Evolutionary conservation across 495 filamentous ascomycete genomes (phyloP), one percentile per base, ranked within the genome.

Genomic region (Bombardia bombarda): DNA sequence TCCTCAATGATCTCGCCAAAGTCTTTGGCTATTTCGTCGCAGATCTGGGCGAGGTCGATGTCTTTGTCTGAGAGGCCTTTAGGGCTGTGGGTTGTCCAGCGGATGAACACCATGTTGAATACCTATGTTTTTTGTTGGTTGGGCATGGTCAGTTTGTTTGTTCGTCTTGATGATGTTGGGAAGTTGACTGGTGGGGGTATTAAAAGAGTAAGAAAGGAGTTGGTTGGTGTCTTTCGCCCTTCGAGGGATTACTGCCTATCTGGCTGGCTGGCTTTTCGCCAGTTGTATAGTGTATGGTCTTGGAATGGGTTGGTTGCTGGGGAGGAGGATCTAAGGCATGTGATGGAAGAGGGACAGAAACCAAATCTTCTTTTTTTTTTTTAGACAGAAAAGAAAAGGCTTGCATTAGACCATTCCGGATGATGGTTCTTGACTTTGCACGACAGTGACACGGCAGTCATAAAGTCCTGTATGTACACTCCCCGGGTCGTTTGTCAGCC

Each of bases 21-120:
- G 40, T 67, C 62, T 13, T 22, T 38, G 13, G 76, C 78, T 21
- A 78, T 68, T 42, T 71, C 54, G 56, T 88, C 83, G 59, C 85
- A 88, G 45, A 76, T 70, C 31, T 57, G 60, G 1, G 85, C 85
- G 62, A 88, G 71, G 13, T 69, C 56, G 28, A 82, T 58, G 53
- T 90, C 85, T 48, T 81, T 82, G 19, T 63, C 46, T 0, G 80
- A 82, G n/a, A 90, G 68, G n/a, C 85, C 84, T 17, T 70, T 67
- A 7, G 82, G 83, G 33, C 68, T 68, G 61, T 90, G 84, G 14
- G 85, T 88, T 9, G 83, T 88, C 85, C 83, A 88, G 31, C 77
- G 69, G 42, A 84, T 78, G 51, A 70, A 70, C 13, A 70, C 71
- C 21, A 64, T 75, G 49, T 80, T 81, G 59, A 76, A 83, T 6